phyloP scores from a whole-genome alignment of 2,329 filamentous ascomycete species.

The Alternaria hordeiaustralica region DNA sequence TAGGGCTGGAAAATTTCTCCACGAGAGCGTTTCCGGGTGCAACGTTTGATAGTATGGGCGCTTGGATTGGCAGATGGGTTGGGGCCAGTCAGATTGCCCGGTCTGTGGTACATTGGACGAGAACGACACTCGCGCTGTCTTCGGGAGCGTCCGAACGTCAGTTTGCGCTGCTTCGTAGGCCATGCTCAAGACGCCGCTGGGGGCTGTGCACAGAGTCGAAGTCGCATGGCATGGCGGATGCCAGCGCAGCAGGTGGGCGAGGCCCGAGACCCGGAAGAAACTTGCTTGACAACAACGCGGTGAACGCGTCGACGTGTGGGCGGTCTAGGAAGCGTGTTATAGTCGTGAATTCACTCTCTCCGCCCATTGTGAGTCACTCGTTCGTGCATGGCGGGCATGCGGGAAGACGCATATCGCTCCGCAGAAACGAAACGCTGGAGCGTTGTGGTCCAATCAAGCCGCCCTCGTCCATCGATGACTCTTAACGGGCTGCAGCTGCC shows the following conservation, averaged over 20 bases:
- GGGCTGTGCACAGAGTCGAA: slow-evolving; percentile 14
- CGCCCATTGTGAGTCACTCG: slow-evolving; percentile 47
- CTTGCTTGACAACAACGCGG: slow-evolving; percentile 35
- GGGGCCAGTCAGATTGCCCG: slow-evolving; percentile 30
- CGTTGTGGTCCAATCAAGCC: slow-evolving; percentile 40
- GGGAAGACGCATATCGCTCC: slow-evolving; percentile 29
- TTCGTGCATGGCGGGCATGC: slow-evolving; percentile 29
- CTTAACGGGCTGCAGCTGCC: slow-evolving; percentile 32
- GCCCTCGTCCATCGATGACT: slow-evolving; percentile 35
- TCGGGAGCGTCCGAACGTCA: slow-evolving; percentile 23
- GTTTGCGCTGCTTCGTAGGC: not conserved
- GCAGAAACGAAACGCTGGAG: slow-evolving; percentile 44
- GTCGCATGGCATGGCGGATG: slow-evolving; percentile 3
- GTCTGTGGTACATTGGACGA: slow-evolving; percentile 13
- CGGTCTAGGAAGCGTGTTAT: slow-evolving; percentile 45
- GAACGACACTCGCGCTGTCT: slow-evolving; percentile 25
- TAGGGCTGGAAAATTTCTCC: slow-evolving; percentile 26
- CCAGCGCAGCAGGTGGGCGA: slow-evolving; percentile 36
- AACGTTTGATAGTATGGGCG: slow-evolving; percentile 39
- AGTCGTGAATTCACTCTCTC: slow-evolving; percentile 40
- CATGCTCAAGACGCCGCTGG: not conserved
- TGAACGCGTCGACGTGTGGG: slow-evolving; percentile 37
- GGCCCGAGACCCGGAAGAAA: slow-evolving; percentile 37
- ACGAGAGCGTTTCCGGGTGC: slow-evolving; percentile 34
- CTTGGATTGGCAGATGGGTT: slow-evolving; percentile 33